A percentile compares a stretch with the other conserved stretches of the same genome.
phyloP scores from a whole-genome alignment of 805 yeast species.

The Ogataea methanolica region DNA sequence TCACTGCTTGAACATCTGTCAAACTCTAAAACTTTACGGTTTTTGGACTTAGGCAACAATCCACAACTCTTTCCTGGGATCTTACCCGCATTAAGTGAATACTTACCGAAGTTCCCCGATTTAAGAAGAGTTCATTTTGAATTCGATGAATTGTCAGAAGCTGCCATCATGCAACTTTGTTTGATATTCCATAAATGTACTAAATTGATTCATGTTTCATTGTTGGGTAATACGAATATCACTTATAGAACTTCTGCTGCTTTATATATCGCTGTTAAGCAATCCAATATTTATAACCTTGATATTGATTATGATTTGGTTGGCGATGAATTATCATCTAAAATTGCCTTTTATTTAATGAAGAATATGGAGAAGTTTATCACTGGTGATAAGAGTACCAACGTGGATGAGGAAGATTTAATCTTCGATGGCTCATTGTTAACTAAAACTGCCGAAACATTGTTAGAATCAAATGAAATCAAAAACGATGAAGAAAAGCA shows the following conservation, averaged over 20 bases:
- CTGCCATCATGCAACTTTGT: conserved; percentile 44
- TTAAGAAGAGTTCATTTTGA: conserved; percentile 52
- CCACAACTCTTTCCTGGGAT: conserved; percentile 50
- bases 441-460: conserved; percentile 67
- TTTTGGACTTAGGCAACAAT: conserved; percentile 49
- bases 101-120: conserved; percentile 40
- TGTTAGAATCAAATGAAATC: conserved; percentile 39
- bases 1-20: conserved; percentile 36
- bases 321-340: conserved; percentile 46
- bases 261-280: conserved; percentile 45
- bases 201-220: conserved; percentile 48
- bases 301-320: conserved; percentile 52
- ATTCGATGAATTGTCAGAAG: conserved; percentile 43
- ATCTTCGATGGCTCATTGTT: conserved; percentile 72
- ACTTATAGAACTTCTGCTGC: conserved; percentile 41
- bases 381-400: conserved; percentile 26
- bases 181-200: conserved; percentile 43
- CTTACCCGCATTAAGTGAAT: conserved; percentile 38
- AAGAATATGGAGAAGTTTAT: conserved; percentile 48
- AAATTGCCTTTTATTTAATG: conserved; percentile 54
- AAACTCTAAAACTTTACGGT: conserved; percentile 37
- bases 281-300: conserved; percentile 44
- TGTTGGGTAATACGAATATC: conserved; percentile 46
- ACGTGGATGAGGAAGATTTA: conserved; percentile 46
- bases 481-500: conserved; percentile 34